Base-by-base conservation (phyloP, 441 rosid genomes). In the Populus hybrid region DNA sequence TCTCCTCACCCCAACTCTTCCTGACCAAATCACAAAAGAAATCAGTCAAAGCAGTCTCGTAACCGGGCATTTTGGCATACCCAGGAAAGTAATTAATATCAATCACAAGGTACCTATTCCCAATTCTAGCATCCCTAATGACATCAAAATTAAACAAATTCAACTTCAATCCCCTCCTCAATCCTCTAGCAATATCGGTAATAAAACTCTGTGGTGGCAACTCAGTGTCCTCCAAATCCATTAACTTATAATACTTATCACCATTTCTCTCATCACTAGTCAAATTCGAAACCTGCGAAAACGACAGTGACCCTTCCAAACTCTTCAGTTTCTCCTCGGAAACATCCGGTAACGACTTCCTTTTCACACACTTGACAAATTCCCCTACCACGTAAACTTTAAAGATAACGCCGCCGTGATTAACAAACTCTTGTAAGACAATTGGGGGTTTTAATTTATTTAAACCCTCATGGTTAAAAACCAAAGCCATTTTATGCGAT, bases 61-160 rank as follows among this genome's bases (percentile, higher is more conserved):
- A 88, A 50, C 81, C 83, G 0, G 89, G 92, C 88, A 88, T 82
- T 83, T 90, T 90, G 0, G 94, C 89, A 59, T 87, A 90, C 66
- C 91, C 92, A 38, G 94, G 92, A 75, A 90, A 89, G 79, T 88
- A 88, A 76, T 90, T 90, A 18, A 90, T 90, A 71, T 90, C 94
- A 70, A 90, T 87, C 26, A 90, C 79, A 36, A 90, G 84, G 79
- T 90, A 90, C 40, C 92, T 78, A 67, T 83, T 85, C 69, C 87
- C 84, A 66, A 76, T 79, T 72, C 88, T 81, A 12, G 85, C 80
- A 70, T 88, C 94, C 79, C 90, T 86, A 12, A 90, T 88, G 74
- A 90, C 86, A 80, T 90, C 94, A 64, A 88, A 88, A 73, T 90
- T 88, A 57, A 90, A 88, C 78, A 90, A 80, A 78, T 86, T 86